These are phyloP conservation scores for Scenedesmus sp. DNA, from an alignment of 163 green algal species.

Conservation along the genomic window DNA sequence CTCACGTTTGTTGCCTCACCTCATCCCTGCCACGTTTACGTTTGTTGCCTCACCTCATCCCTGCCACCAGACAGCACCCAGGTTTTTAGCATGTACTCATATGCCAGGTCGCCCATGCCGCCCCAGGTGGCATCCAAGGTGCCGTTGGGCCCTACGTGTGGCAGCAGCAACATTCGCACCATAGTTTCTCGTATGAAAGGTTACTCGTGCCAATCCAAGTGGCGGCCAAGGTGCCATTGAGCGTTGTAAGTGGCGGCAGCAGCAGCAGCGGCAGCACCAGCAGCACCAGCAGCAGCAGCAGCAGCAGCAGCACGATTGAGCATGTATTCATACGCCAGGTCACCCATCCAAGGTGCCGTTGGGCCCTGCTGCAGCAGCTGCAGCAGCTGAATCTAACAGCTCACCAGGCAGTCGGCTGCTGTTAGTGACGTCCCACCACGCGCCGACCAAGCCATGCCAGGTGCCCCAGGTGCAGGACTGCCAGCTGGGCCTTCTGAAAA, in stretches of 20 bases:
- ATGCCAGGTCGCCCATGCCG: constrained; percentile 11
- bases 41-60: constrained; percentile 25
- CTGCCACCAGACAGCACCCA: constrained; percentile 72
- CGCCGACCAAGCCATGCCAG: not conserved
- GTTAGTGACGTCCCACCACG: not conserved
- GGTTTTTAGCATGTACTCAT: constrained; percentile 85
- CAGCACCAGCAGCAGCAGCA: not conserved
- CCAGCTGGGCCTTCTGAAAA: too few species aligned
- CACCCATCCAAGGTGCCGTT: not conserved
- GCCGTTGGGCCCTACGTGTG: not conserved
- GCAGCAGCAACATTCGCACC: not conserved
- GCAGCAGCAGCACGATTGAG: not conserved
- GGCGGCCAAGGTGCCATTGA: not conserved
- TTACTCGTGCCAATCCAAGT: not conserved
- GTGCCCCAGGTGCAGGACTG: too few species aligned
- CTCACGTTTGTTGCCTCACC: too few species aligned
- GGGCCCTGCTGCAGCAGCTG: not conserved
- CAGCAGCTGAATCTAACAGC: not conserved
- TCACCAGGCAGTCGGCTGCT: too few species aligned
- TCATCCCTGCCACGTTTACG: not conserved
- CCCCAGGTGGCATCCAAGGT: not conserved
- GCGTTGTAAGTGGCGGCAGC: not conserved
- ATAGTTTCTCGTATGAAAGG: constrained; percentile 49
- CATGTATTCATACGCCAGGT: not conserved
- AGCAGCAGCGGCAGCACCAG: not conserved